These are phyloP conservation scores for Chalciporus piperatus DNA, from an alignment of 768 basidiomycete genomes.

Conservation along the genomic window DNA sequence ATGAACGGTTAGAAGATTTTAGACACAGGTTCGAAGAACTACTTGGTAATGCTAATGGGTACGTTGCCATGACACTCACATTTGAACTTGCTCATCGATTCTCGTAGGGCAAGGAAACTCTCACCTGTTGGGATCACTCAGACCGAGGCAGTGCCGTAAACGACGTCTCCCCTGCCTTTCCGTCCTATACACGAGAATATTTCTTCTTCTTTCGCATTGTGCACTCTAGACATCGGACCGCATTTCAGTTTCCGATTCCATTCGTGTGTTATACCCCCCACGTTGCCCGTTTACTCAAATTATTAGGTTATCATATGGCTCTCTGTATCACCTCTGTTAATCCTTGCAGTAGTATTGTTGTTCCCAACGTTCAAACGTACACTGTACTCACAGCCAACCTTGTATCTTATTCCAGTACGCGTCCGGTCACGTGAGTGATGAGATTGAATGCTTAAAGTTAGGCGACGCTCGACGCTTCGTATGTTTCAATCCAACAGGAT, in stretches of 20 bases:
- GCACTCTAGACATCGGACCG: background rate
- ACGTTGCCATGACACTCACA: background rate
- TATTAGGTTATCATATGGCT: background rate
- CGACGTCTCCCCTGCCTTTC: background rate
- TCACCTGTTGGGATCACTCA: slow-evolving; percentile 12
- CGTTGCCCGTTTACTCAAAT: background rate
- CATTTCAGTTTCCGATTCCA: background rate
- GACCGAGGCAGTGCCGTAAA: background rate
- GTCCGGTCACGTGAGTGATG: slow-evolving; percentile 25
- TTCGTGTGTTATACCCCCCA: background rate
- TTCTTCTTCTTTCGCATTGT: background rate
- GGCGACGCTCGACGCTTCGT: slow-evolving; percentile 5
- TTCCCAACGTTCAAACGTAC: background rate
- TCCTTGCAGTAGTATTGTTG: background rate
- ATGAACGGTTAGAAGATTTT: slow-evolving; percentile 2
- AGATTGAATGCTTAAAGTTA: slow-evolving; percentile 12
- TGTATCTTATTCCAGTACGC: too few species aligned
- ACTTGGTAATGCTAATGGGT: slow-evolving; percentile 27
- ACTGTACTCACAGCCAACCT: too few species aligned
- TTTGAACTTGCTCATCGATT: background rate
- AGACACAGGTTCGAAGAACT: slow-evolving; percentile 29
- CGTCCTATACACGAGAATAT: background rate
- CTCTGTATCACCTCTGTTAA: background rate
- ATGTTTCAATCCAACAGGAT: slow-evolving; percentile 2
- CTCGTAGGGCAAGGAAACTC: slow-evolving; percentile 19